Evolutionary conservation across 169 alveolate species (phyloP), one percentile per base, ranked within the genome.

Genomic region (Eimeria tenella): DNA sequence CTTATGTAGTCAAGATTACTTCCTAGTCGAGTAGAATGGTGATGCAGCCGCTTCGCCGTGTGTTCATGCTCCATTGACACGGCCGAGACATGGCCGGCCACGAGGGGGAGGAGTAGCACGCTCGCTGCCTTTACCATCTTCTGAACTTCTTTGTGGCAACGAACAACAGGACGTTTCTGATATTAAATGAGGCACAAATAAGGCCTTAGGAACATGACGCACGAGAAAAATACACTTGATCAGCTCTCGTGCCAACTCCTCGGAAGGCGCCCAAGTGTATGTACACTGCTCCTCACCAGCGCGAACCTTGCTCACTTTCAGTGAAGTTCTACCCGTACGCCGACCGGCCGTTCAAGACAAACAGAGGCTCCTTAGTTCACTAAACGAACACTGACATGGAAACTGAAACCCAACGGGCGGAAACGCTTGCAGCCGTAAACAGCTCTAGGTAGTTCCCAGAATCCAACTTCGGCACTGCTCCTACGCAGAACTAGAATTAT

Each of bases 71-170:
- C 91, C 75, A 84, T 84, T 62, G 91, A 84, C 75, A 84, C 91
- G 65, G 91, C 91, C 91, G 91, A 84, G 17, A 84, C 91, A 49
- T 84, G 91, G 91, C 91, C 63, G 73, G 91, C 91, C 79, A 84
- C 62, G 79, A 84, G 91, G 62, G 91, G 91, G 9, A 84, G 91
- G 52, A 84, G 91, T 58, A 84, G 23, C 19, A 58, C 52, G 90
- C 90, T 84, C 23, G 89, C 89, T 62, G 79, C 91, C 70, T 62
- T 84, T 77, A 84, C 91, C 91, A 84, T 84, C 56, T 84, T 62
- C 91, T 6, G 49, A 62, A 25, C 9, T 23, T 42, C 62, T 23
- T 75, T 19, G 42, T n/a, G 17, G 75, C 81, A 25, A 84, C 91
- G 79, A 31, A 62, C 91, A 62, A 58, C 63, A 84, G 31, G 25